Percentiles rank a stretch among this genome's conserved stretches.
These are phyloP conservation scores for Aspergillus sclerotioniger DNA, from an alignment of 495 filamentous ascomycete genomes.

Conservation along the genomic window DNA sequence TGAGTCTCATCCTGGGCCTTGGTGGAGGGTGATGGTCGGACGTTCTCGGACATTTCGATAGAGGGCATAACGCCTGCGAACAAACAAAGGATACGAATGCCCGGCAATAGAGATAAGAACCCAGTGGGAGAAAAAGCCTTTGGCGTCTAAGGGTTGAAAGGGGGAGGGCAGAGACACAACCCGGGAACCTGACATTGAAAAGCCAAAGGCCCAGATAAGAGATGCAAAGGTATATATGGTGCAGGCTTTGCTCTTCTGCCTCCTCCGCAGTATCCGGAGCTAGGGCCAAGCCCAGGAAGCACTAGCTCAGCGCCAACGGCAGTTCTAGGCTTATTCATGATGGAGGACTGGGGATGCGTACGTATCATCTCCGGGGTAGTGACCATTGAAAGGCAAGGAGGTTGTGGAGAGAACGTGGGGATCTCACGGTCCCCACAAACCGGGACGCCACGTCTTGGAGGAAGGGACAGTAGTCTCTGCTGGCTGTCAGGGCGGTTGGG, in stretches of 20 bases:
- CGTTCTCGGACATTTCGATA: slow-evolving; percentile 4
- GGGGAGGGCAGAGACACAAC: not conserved
- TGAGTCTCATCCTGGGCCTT: not conserved
- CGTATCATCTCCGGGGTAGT: slow-evolving; percentile 1
- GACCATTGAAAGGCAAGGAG: not conserved
- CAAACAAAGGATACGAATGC: not conserved
- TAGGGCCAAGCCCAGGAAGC: not conserved
- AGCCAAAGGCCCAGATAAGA: not conserved
- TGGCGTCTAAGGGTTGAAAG: not conserved
- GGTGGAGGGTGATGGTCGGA: not conserved
- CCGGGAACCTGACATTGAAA: not conserved
- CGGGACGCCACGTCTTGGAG: not conserved
- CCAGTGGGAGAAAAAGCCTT: not conserved
- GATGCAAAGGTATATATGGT: not conserved
- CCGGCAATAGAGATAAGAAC: not conserved
- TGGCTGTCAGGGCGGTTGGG: not conserved
- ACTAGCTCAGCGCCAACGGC: not conserved
- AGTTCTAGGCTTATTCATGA: not conserved
- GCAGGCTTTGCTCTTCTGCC: not conserved
- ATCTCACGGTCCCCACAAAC: slow-evolving; percentile 4
- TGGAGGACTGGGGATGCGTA: not conserved
- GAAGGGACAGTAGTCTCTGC: not conserved
- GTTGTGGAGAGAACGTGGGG: not conserved
- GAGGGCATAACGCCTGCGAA: not conserved
- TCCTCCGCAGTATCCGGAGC: slow-evolving; percentile 1